Evolutionary conservation across 2,329 filamentous ascomycete species (phyloP).

Genomic region (Nemania bipapillata): DNA sequence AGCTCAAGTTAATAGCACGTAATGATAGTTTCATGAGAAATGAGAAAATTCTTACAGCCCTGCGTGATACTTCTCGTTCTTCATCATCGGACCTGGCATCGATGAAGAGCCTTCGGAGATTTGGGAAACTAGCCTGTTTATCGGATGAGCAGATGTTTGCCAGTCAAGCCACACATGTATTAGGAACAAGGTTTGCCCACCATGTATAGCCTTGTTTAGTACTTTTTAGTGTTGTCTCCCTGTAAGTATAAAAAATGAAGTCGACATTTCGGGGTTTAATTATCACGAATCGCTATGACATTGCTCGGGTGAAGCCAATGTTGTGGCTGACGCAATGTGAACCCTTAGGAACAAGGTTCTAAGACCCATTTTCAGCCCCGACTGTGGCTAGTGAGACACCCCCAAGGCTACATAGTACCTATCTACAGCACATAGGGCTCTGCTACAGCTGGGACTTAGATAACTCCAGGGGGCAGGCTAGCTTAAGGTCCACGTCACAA

Average conservation of each 20-base stretch:
- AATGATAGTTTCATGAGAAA: slow-evolving; percentile 9
- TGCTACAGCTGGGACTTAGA: background rate
- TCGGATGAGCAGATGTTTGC: slow-evolving; percentile 19
- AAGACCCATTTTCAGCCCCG: slow-evolving; percentile 17
- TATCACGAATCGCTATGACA: background rate
- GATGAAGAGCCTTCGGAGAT: slow-evolving; percentile 94
- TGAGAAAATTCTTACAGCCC: slow-evolving; percentile 73
- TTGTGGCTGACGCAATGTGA: background rate
- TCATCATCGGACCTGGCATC: slow-evolving; percentile 92
- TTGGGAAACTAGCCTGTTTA: slow-evolving; percentile 80
- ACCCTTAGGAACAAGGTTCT: background rate
- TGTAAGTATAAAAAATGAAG: background rate
- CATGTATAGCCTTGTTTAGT: slow-evolving; percentile 16
- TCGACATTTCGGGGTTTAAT: background rate
- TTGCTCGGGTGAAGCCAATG: too few species aligned
- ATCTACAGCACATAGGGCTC: background rate
- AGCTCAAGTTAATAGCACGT: background rate
- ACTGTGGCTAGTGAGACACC: slow-evolving; percentile 21
- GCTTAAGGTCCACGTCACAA: background rate
- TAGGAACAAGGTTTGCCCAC: slow-evolving; percentile 14
- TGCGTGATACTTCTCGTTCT: slow-evolving; percentile 92
- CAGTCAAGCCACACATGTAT: background rate
- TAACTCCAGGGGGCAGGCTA: background rate
- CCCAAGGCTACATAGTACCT: background rate
- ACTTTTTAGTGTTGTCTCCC: background rate